Percentiles rank a stretch among this genome's conserved stretches.
These are phyloP conservation scores for Auricularia auricula-judae DNA, from an alignment of 768 basidiomycete genomes.

Conservation along the genomic window DNA sequence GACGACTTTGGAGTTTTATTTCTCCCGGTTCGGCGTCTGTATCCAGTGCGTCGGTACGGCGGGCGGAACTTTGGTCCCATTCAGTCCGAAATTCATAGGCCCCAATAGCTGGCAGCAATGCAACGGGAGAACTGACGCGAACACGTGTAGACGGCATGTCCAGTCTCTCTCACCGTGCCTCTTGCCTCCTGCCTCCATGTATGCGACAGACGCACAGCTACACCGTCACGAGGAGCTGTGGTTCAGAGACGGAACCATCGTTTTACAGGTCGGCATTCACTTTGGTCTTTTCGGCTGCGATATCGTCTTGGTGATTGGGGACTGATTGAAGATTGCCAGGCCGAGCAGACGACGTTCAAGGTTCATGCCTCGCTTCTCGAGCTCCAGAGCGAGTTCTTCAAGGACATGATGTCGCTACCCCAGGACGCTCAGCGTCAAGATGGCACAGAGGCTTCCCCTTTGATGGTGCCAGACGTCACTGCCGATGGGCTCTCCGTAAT, in stretches of 20 bases:
- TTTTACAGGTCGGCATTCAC: neutral
- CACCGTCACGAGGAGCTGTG: neutral
- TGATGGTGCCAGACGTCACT: neutral
- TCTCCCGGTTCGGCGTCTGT: too few species aligned
- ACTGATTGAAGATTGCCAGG: neutral
- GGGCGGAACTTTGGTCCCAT: too few species aligned
- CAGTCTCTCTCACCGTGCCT: neutral
- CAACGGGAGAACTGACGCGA: too few species aligned
- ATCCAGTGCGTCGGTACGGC: too few species aligned
- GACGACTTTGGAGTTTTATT: too few species aligned
- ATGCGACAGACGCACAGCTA: neutral
- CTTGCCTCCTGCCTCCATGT: neutral
- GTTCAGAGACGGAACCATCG: neutral
- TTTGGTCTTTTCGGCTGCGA: neutral
- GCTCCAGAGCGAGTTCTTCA: conserved; percentile 71
- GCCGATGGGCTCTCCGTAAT: neutral
- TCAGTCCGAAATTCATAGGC: too few species aligned
- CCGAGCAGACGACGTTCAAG: conserved; percentile 34
- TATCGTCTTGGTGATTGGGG: neutral
- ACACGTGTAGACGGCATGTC: too few species aligned
- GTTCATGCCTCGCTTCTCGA: conserved; percentile 65
- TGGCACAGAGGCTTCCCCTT: neutral
- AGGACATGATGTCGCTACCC: conserved; percentile 52
- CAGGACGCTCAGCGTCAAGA: conserved; percentile 26
- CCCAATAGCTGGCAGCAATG: too few species aligned